Evolutionary conservation across 1,284 basidiomycete species (phyloP).

Genomic region (Porphyrellus sp.): DNA sequence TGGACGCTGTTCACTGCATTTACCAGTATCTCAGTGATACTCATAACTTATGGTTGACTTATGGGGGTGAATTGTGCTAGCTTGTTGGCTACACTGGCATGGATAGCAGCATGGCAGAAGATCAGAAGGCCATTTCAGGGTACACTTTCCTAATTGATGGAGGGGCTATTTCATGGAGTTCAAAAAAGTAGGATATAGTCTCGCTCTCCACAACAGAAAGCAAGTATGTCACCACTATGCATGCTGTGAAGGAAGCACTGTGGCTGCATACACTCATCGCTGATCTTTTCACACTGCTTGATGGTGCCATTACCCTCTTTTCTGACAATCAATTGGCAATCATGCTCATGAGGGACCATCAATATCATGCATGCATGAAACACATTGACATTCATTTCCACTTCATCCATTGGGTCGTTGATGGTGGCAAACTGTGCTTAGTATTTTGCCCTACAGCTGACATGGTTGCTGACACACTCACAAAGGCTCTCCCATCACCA

Average conservation of each 20-base stretch:
- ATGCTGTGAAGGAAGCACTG: background rate
- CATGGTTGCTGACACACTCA: no score
- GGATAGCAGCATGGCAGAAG: background rate
- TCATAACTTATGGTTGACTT: background rate
- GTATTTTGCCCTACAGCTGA: no score
- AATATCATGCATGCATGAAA: background rate
- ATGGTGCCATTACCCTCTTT: background rate
- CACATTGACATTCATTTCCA: background rate
- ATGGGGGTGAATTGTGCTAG: background rate
- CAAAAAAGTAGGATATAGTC: background rate
- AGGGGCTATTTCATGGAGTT: background rate
- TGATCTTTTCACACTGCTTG: background rate
- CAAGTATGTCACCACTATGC: background rate
- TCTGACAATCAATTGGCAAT: background rate
- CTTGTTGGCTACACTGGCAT: background rate
- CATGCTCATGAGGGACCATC: background rate
- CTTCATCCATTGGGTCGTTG: no score
- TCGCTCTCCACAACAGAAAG: background rate
- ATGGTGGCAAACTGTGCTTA: no score
- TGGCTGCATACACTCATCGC: background rate
- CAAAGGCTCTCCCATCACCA: no score
- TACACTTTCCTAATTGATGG: background rate
- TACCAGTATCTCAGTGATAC: background rate
- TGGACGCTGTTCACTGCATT: background rate
- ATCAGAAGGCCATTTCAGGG: background rate